These are phyloP conservation scores for Balansia obtecta DNA, from an alignment of 2,329 filamentous ascomycete genomes.

Conservation along the genomic window DNA sequence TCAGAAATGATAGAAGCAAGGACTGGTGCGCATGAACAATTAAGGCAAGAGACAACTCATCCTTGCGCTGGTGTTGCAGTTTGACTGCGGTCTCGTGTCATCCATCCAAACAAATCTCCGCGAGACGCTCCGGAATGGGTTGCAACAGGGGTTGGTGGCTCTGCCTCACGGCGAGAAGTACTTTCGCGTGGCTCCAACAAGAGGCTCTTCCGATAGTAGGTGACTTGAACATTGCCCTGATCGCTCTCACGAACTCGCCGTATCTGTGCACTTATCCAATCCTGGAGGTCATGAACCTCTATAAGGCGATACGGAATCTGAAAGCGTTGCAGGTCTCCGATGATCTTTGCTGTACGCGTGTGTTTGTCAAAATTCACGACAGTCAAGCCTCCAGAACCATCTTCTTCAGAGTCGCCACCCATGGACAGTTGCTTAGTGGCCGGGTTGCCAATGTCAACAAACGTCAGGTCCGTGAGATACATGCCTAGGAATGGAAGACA, in stretches of 20 bases:
- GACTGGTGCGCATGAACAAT: neutral
- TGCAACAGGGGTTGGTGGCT: conserved; percentile 19
- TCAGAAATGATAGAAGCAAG: neutral
- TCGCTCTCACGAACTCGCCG: conserved; percentile 55
- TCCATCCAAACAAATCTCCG: conserved; percentile 37
- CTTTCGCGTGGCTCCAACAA: conserved; percentile 65
- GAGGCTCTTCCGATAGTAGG: conserved; percentile 70
- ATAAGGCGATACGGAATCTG: conserved; percentile 82
- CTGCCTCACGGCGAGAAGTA: conserved; percentile 19
- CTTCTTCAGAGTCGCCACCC: conserved; percentile 38
- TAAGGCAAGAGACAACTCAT: neutral
- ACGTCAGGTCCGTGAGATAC: conserved; percentile 91
- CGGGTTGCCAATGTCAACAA: conserved; percentile 89
- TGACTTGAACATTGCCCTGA: conserved; percentile 44
- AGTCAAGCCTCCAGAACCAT: conserved; percentile 51
- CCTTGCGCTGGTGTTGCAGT: conserved; percentile 13
- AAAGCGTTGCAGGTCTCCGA: conserved; percentile 89
- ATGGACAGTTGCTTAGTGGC: conserved; percentile 60
- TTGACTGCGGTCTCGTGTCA: conserved; percentile 33
- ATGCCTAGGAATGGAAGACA: conserved; percentile 94
- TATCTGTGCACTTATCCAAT: conserved; percentile 81
- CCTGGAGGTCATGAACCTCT: conserved; percentile 78
- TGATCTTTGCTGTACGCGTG: conserved; percentile 85
- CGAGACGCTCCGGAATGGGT: conserved; percentile 18
- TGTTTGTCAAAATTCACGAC: conserved; percentile 99